Evolutionary conservation across 2,329 filamentous ascomycete species (phyloP).

Genomic region (Epichloe festucae): DNA sequence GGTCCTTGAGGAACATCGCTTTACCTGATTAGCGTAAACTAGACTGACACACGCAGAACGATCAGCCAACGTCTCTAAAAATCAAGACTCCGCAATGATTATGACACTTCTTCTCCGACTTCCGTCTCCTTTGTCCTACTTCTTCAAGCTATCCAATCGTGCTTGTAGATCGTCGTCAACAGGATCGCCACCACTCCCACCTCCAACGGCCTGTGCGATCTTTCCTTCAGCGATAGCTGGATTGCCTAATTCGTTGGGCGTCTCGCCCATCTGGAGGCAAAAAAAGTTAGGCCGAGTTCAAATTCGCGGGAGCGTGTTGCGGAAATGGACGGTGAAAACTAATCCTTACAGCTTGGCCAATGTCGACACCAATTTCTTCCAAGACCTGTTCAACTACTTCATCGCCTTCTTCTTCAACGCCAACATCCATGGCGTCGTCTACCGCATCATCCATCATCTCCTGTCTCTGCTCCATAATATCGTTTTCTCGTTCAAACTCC

Average conservation of each 20-base stretch:
- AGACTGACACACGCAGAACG: not conserved
- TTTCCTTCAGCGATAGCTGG: constrained; percentile 58
- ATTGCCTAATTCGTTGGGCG: constrained; percentile 71
- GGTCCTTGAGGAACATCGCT: not conserved
- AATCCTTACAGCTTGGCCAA: constrained; percentile 66
- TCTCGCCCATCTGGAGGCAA: constrained; percentile 68
- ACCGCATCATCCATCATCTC: constrained; percentile 99
- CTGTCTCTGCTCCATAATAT: constrained; percentile 97
- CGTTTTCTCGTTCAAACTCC: constrained; percentile 98
- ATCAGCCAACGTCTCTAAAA: not conserved
- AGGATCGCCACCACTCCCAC: constrained; percentile 36
- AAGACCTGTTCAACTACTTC: constrained; percentile 94
- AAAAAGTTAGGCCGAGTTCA: constrained; percentile 6
- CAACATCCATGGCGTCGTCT: constrained; percentile 85
- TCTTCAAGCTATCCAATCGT: constrained; percentile 72
- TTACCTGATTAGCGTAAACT: not conserved
- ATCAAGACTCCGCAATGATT: not conserved
- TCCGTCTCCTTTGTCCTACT: constrained; percentile 18
- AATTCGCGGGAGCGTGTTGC: not conserved
- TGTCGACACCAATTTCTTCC: constrained; percentile 91
- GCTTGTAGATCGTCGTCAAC: constrained; percentile 93
- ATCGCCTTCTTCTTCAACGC: constrained; percentile 87
- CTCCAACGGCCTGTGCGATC: constrained; percentile 78
- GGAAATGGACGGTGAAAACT: not conserved
- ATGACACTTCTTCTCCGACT: not conserved